Evolutionary conservation across 352 stramenopile genomes (phyloP).

Genomic region (Pythium aphanidermatum): DNA sequence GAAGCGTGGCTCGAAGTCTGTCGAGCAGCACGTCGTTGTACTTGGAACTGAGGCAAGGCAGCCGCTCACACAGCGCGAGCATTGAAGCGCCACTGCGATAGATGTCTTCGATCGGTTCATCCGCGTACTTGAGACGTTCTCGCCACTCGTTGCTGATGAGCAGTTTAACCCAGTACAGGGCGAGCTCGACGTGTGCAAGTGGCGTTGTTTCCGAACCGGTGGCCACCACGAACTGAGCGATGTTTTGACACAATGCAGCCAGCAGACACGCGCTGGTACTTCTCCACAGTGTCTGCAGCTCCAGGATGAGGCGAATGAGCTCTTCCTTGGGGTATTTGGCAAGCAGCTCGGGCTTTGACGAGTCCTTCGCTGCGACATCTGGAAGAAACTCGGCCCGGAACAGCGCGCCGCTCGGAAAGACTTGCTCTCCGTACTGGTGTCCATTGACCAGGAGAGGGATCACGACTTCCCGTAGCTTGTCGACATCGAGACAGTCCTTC

Average conservation of each 20-base stretch:
- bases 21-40: constrained; percentile 18
- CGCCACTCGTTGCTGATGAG: constrained; percentile 63
- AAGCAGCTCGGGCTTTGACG: constrained; percentile 9
- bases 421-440: constrained; percentile 40
- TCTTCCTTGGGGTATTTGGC: constrained; percentile 25
- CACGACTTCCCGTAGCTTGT: constrained; percentile 50
- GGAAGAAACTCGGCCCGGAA: constrained; percentile 24
- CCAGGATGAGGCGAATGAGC: constrained; percentile 35
- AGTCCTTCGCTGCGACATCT: neutral
- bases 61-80: constrained; percentile 19
- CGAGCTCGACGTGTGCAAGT: constrained; percentile 17
- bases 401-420: constrained; percentile 36
- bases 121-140: constrained; percentile 52
- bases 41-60: neutral
- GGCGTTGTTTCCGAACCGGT: constrained; percentile 7
- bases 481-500: constrained; percentile 27
- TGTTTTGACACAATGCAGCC: constrained; percentile 37
- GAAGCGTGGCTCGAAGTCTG: constrained; percentile 29
- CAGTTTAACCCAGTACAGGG: constrained; percentile 54
- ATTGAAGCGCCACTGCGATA: constrained; percentile 52
- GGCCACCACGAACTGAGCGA: constrained; percentile 25
- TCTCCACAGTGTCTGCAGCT: constrained; percentile 45
- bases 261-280: constrained; percentile 49
- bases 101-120: constrained; percentile 51
- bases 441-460: constrained; percentile 60